These are phyloP conservation scores for Candida ascalaphidarum DNA, from an alignment of 805 yeast species.

Conservation along the genomic window DNA sequence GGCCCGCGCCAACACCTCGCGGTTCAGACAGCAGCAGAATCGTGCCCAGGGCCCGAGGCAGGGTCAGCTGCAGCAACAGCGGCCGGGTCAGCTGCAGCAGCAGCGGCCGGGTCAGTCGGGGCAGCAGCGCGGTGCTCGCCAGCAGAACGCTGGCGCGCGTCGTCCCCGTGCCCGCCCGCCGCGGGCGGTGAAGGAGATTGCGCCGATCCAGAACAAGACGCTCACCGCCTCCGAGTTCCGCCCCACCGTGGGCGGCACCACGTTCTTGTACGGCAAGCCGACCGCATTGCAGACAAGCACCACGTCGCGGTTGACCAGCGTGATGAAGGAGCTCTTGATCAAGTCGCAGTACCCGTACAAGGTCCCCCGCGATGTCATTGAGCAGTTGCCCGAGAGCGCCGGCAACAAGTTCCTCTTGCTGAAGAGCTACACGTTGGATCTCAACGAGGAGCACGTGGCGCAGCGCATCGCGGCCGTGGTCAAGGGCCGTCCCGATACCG, in stretches of 20 bases:
- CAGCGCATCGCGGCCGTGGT: constrained; percentile 21
- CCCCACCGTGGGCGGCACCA: constrained; percentile 14
- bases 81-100: too few relatives aligned
- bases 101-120: too few relatives aligned
- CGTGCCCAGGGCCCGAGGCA: too few relatives aligned
- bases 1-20: too few relatives aligned
- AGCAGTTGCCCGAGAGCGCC: constrained; percentile 7
- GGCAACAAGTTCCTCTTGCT: constrained; percentile 25
- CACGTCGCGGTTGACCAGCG: constrained; percentile 29
- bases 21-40: too few relatives aligned
- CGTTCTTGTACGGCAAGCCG: constrained; percentile 31
- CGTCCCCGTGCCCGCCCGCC: too few relatives aligned
- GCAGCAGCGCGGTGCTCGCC: too few relatives aligned
- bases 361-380: constrained; percentile 26
- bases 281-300: constrained; percentile 17
- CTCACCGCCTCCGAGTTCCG: constrained; percentile 7
- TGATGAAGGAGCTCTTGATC: constrained; percentile 28
- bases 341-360: constrained; percentile 33
- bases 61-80: too few relatives aligned
- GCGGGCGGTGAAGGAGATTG: too few relatives aligned
- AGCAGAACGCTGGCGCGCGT: too few relatives aligned
- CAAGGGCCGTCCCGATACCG: constrained; percentile 16
- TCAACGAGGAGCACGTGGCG: constrained; percentile 12
- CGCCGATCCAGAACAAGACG: constrained; percentile 2
- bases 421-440: constrained; percentile 16